phyloP scores from a whole-genome alignment of 2,329 filamentous ascomycete species.

The Xylaria multiplex region DNA sequence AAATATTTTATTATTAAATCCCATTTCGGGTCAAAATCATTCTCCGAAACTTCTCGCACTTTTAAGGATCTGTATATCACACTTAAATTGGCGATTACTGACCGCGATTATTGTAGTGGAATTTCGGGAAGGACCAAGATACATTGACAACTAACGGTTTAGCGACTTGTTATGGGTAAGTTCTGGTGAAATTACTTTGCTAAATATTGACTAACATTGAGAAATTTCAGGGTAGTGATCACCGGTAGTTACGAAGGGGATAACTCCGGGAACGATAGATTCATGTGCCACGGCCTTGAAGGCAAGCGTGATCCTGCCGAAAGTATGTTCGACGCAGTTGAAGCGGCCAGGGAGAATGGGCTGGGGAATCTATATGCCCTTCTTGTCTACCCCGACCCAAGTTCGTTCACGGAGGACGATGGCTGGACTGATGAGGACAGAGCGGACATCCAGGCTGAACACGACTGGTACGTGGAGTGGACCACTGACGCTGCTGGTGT shows the following conservation, averaged over 20 bases:
- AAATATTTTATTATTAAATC: too few relatives aligned
- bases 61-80: too few relatives aligned
- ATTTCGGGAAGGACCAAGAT: constrained; percentile 6
- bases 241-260: constrained; percentile 18
- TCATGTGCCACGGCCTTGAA: constrained; percentile 14
- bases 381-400: constrained; percentile 13
- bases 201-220: too few relatives aligned
- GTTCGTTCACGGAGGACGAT: constrained; percentile 1
- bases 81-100: too few relatives aligned
- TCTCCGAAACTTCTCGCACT: too few relatives aligned
- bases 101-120: neutral
- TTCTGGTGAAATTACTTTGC: too few relatives aligned
- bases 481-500: constrained; percentile 18
- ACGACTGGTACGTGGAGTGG: constrained; percentile 18
- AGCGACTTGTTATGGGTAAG: constrained; percentile 19
- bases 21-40: too few relatives aligned
- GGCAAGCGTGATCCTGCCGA: constrained; percentile 4
- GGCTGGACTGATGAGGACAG: constrained; percentile 21
- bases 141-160: constrained; percentile 13
- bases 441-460: neutral
- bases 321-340: constrained; percentile 13
- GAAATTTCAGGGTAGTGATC: constrained; percentile 15
- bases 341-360: neutral
- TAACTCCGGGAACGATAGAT: constrained; percentile 9
- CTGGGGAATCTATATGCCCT: constrained; percentile 11